phyloP scores from a whole-genome alignment of 345 rosid genomes.

The Pistacia integerrima region DNA sequence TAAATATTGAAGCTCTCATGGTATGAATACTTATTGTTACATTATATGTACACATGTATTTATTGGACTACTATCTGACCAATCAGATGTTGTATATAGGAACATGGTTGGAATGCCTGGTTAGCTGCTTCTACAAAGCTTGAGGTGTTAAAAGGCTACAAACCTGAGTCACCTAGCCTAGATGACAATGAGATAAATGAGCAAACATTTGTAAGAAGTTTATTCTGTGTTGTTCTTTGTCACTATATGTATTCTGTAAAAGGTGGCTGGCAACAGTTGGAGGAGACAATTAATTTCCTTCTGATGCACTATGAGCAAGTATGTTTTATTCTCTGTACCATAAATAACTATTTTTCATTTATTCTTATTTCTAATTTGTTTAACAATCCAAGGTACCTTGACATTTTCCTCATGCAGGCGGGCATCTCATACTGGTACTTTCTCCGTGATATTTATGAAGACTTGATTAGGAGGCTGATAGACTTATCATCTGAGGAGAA shows the following conservation, averaged over 20 bases:
- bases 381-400: slow-evolving; percentile 11
- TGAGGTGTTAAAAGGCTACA: slow-evolving; percentile 64
- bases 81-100: slow-evolving; percentile 44
- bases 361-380: background rate
- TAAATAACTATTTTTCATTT: slow-evolving; percentile 10
- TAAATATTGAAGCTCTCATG: slow-evolving; percentile 91
- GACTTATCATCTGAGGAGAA: slow-evolving; percentile 77
- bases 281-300: slow-evolving; percentile 86
- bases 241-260: slow-evolving; percentile 75
- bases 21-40: slow-evolving; percentile 40
- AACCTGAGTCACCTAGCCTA: slow-evolving; percentile 38
- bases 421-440: slow-evolving; percentile 53
- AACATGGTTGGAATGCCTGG: slow-evolving; percentile 96
- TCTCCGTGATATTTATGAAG: slow-evolving; percentile 77
- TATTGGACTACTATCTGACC: slow-evolving; percentile 27
- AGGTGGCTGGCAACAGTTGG: slow-evolving; percentile 98
- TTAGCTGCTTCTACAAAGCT: slow-evolving; percentile 69
- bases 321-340: slow-evolving; percentile 29
- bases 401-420: slow-evolving; percentile 48
- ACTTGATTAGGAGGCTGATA: slow-evolving; percentile 69
- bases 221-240: slow-evolving; percentile 81
- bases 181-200: slow-evolving; percentile 54
- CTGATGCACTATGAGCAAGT: slow-evolving; percentile 68
- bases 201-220: slow-evolving; percentile 62
- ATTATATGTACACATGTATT: background rate